Percentiles rank a stretch among this genome's conserved stretches.
Conservation (phyloP, 495 filamentous ascomycete species). For the Sabuloglossum arenarium region DNA sequence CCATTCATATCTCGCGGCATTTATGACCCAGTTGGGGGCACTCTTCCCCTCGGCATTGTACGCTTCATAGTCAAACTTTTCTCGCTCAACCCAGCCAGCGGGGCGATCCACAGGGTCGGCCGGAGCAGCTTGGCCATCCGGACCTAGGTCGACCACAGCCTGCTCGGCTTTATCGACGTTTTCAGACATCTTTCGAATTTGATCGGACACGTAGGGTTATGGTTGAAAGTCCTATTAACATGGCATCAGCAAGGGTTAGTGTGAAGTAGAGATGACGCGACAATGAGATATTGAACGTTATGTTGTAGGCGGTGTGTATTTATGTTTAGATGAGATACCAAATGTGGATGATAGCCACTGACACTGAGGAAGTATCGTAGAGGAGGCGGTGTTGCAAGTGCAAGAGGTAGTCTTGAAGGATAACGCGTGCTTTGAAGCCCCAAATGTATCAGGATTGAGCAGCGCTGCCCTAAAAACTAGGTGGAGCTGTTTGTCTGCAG, state of each 20-base stretch:
- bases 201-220: no score
- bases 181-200: not conserved
- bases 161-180: not conserved
- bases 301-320: not conserved
- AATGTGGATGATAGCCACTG: not conserved
- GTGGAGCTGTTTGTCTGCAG: not conserved
- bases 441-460: not conserved
- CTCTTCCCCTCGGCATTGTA: constrained; percentile 7
- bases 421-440: no score
- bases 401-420: no score
- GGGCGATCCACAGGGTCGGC: not conserved
- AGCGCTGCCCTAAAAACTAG: not conserved
- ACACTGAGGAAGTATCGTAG: no score
- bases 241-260: not conserved
- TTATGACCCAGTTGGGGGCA: constrained; percentile 28
- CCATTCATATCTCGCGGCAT: constrained; percentile 60
- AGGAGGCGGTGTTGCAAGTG: no score
- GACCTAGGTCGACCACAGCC: not conserved
- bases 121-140: not conserved
- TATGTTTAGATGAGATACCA: not conserved
- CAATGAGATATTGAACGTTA: not conserved
- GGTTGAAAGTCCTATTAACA: not conserved
- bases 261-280: not conserved
- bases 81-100: not conserved
- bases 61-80: constrained; percentile 2